Conservation (phyloP, 257 asterid species). For the Knoxia roxburghii region DNA sequence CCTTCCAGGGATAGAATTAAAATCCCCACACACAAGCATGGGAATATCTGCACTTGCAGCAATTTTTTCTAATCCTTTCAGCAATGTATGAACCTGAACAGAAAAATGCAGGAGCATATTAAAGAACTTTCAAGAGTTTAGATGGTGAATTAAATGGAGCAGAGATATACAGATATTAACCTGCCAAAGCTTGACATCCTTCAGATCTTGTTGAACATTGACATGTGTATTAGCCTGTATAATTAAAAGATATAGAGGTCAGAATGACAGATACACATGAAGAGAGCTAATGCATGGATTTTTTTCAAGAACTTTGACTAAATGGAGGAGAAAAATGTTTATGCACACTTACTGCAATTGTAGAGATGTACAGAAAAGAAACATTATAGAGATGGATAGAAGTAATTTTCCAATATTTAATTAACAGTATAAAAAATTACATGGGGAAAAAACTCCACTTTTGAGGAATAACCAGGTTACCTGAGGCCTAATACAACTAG, state of each 20-base stretch:
- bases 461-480: not conserved
- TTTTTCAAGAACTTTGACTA: not conserved
- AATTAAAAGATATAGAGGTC: constrained; percentile 14
- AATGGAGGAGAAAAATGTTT: not conserved
- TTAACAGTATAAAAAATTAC: not conserved
- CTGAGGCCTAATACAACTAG: not conserved
- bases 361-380: too few species aligned
- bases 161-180: constrained; percentile 25
- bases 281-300: not conserved
- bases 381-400: not conserved
- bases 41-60: constrained; percentile 94
- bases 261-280: constrained; percentile 6
- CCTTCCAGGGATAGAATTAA: constrained; percentile 94
- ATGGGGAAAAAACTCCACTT: not conserved
- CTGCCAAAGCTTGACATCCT: constrained; percentile 99
- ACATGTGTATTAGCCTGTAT: constrained; percentile 96
- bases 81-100: constrained; percentile 74
- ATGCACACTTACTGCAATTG: not conserved
- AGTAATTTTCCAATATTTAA: not conserved
- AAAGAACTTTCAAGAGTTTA: constrained; percentile 13
- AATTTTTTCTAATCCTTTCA: constrained; percentile 95
- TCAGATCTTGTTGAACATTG: constrained; percentile 72
- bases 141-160: not conserved
- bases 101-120: constrained; percentile 17
- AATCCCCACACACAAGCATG: constrained; percentile 97